A percentile compares a stretch with the other conserved stretches of the same genome.
phyloP scores from a whole-genome alignment of 441 rosid species.

The Theobroma grandiflorum region DNA sequence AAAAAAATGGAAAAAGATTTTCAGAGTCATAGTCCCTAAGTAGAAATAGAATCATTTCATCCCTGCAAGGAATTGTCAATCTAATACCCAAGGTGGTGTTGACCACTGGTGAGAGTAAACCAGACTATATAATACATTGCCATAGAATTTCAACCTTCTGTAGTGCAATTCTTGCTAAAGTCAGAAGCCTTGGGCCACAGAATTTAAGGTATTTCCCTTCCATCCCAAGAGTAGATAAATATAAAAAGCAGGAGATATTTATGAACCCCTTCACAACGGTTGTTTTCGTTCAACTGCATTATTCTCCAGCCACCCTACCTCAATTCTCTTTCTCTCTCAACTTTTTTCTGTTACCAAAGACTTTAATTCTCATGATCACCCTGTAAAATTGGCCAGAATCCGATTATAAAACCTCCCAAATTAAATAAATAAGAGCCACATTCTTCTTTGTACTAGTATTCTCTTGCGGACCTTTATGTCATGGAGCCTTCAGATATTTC shows the following conservation, averaged over 20 bases:
- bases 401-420: constrained; percentile 35
- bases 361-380: constrained; percentile 34
- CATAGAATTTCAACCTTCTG: constrained; percentile 64
- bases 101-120: constrained; percentile 37
- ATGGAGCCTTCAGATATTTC: constrained; percentile 49
- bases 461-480: not conserved
- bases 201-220: constrained; percentile 62
- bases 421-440: constrained; percentile 13
- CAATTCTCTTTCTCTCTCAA: constrained; percentile 36
- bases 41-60: constrained; percentile 42
- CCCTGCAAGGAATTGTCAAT: constrained; percentile 27
- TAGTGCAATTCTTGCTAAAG: constrained; percentile 50
- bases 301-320: constrained; percentile 68
- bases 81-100: constrained; percentile 31
- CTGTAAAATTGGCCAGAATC: constrained; percentile 23
- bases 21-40: constrained; percentile 32
- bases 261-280: constrained; percentile 59
- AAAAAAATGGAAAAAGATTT: constrained; percentile 11
- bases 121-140: constrained; percentile 44
- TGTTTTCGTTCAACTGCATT: constrained; percentile 77
- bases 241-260: constrained; percentile 63
- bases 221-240: constrained; percentile 56
- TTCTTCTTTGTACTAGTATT: not conserved
- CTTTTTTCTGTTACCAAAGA: constrained; percentile 32
- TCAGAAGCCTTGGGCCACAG: constrained; percentile 61